Conservation (phyloP, 345 rosid genomes). For the Eucalyptus regnans region DNA sequence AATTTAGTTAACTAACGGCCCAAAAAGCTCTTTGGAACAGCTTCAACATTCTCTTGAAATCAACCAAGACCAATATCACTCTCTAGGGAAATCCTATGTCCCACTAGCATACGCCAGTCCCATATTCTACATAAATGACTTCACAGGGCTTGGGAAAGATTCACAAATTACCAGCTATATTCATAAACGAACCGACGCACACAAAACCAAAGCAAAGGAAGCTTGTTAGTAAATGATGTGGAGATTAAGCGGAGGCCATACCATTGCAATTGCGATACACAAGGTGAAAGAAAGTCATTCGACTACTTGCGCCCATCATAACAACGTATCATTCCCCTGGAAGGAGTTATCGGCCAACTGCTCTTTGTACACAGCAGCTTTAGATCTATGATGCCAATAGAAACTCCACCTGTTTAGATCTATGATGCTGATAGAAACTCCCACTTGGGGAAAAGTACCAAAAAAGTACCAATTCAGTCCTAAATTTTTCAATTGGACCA, state of each 20-base stretch:
- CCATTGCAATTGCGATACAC: conserved; percentile 1
- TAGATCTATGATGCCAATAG: too few relatives aligned
- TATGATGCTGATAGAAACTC: too few relatives aligned
- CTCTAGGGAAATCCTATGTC: background rate
- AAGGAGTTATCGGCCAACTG: background rate
- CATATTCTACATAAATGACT: background rate
- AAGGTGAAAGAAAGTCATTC: background rate
- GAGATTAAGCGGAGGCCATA: background rate
- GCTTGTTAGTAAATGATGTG: background rate
- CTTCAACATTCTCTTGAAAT: background rate
- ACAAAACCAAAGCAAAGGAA: background rate
- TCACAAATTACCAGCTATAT: background rate
- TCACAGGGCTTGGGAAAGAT: background rate
- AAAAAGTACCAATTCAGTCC: too few relatives aligned
- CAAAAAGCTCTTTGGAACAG: background rate
- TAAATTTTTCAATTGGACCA: too few relatives aligned
- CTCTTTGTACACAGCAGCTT: background rate
- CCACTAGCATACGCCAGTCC: background rate
- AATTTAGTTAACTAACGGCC: background rate
- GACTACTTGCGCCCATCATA: background rate
- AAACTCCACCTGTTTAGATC: too few relatives aligned
- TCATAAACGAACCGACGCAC: background rate
- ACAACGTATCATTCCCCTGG: background rate
- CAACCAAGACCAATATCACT: background rate
- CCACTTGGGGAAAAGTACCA: too few relatives aligned